phyloP scores from a whole-genome alignment of 2,329 filamentous ascomycete species.

The Ophiostoma himal-ulmi region DNA sequence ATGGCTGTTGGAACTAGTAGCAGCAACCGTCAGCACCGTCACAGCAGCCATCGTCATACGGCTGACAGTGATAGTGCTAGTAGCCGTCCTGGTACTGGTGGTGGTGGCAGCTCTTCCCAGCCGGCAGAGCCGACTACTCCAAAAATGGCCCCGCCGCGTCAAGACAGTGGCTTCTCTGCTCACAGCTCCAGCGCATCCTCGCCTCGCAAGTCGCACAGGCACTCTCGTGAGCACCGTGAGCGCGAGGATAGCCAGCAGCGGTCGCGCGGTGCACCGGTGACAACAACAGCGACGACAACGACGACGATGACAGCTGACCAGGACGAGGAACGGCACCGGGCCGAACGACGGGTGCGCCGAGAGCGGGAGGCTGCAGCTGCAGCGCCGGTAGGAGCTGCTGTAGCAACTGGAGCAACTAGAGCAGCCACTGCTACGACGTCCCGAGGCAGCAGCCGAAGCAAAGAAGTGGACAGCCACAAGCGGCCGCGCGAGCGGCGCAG shows the following conservation, averaged over 20 bases:
- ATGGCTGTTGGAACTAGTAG: slow-evolving; percentile 18
- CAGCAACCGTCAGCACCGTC: slow-evolving; percentile 28
- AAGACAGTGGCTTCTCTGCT: slow-evolving; percentile 40
- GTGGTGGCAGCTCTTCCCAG: slow-evolving; percentile 33
- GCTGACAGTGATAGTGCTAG: slow-evolving; percentile 31
- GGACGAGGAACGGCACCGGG: slow-evolving; percentile 37
- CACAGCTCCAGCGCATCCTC: slow-evolving; percentile 26
- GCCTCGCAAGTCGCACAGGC: slow-evolving; percentile 23
- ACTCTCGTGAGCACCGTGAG: slow-evolving; percentile 16
- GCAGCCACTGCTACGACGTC: slow-evolving; percentile 19
- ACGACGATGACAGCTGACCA: slow-evolving; percentile 28
- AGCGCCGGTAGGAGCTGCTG: slow-evolving; percentile 24
- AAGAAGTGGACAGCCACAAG: slow-evolving; percentile 26
- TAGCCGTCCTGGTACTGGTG: slow-evolving; percentile 26
- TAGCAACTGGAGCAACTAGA: slow-evolving; percentile 30
- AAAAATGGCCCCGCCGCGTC: slow-evolving; percentile 35
- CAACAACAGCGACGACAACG: slow-evolving; percentile 33
- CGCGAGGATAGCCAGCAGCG: slow-evolving; percentile 16
- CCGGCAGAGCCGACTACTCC: slow-evolving; percentile 27
- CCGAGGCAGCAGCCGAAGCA: slow-evolving; percentile 26
- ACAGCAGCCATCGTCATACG: slow-evolving; percentile 26
- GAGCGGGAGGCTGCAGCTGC: slow-evolving; percentile 30
- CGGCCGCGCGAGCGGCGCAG: slow-evolving; percentile 27
- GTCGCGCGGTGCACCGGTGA: slow-evolving; percentile 2
- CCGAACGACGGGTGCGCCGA: slow-evolving; percentile 39